Evolutionary conservation across 139 green algal species (phyloP).

Genomic region (Chlorokybus atmophyticus): DNA sequence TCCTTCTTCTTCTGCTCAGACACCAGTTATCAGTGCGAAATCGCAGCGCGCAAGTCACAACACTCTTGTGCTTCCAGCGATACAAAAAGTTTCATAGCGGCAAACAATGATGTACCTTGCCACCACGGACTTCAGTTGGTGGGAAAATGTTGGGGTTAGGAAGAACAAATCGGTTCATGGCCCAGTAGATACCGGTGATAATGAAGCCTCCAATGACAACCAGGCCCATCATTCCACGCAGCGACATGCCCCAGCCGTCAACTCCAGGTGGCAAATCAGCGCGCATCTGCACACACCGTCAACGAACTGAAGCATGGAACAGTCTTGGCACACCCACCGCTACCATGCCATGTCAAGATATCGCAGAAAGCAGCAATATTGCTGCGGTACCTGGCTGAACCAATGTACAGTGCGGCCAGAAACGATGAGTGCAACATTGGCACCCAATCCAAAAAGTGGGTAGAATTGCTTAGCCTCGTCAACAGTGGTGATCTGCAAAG

Average conservation of each 20-base stretch:
- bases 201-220: conserved; percentile 71
- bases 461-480: conserved; percentile 99
- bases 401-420: conserved; percentile 90
- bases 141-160: conserved; percentile 39
- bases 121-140: too few relatives aligned
- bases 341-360: background rate
- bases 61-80: too few relatives aligned
- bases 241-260: conserved; percentile 89
- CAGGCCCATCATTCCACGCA: conserved; percentile 92
- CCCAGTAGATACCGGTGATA: conserved; percentile 69
- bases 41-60: too few relatives aligned
- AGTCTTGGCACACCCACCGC: background rate
- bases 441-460: conserved; percentile 92
- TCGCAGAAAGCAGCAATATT: too few relatives aligned
- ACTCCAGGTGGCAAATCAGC: conserved; percentile 77
- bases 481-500: conserved; percentile 84
- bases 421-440: conserved; percentile 97
- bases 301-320: too few relatives aligned
- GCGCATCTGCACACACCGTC: conserved; percentile 39
- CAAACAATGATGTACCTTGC: too few relatives aligned
- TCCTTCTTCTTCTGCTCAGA: conserved; percentile 26
- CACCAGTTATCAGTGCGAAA: too few relatives aligned
- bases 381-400: too few relatives aligned
- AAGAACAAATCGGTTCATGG: conserved; percentile 70
- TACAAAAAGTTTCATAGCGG: too few relatives aligned